phyloP scores from a whole-genome alignment of 2,329 filamentous ascomycete genomes.

The Didymella keratinophila region DNA sequence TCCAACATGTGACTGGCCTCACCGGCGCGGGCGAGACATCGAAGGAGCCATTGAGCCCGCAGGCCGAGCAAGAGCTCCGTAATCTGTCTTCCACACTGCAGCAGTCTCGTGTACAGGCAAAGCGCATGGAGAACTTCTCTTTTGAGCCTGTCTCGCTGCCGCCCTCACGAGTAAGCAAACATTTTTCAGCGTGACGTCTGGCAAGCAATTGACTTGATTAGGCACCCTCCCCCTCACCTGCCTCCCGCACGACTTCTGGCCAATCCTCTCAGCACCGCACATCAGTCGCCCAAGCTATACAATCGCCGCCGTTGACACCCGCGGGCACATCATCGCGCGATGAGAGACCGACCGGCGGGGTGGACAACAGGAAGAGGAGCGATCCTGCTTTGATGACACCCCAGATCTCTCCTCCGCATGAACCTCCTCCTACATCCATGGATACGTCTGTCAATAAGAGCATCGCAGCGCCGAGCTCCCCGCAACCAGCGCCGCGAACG shows the following conservation, averaged over 20 bases:
- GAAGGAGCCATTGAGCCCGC: conserved; percentile 49
- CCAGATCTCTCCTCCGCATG: conserved; percentile 63
- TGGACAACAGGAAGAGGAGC: conserved; percentile 49
- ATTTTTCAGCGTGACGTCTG: conserved; percentile 10
- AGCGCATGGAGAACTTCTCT: conserved; percentile 82
- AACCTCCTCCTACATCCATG: conserved; percentile 59
- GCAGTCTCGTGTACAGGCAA: conserved; percentile 78
- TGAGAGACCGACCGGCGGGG: conserved; percentile 48
- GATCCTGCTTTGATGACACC: conserved; percentile 64
- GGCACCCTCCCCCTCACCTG: conserved; percentile 58
- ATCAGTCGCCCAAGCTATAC: conserved; percentile 70
- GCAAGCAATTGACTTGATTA: conserved; percentile 41
- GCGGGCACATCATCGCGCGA: conserved; percentile 74
- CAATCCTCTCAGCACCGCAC: conserved; percentile 60
- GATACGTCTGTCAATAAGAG: conserved; percentile 34
- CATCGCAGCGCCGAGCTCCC: conserved; percentile 38
- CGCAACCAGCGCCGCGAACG: conserved; percentile 40
- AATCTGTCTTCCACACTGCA: conserved; percentile 77
- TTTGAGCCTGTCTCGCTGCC: conserved; percentile 93
- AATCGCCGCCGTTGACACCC: conserved; percentile 89
- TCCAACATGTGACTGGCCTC: conserved; percentile 45
- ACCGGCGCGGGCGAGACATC: conserved; percentile 30
- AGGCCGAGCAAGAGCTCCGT: conserved; percentile 70
- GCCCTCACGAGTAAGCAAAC: conserved; percentile 74
- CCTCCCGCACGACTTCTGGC: conserved; percentile 55